Conservation (phyloP, 352 stramenopile genomes). For the Stephanocyclus meneghinianus region DNA sequence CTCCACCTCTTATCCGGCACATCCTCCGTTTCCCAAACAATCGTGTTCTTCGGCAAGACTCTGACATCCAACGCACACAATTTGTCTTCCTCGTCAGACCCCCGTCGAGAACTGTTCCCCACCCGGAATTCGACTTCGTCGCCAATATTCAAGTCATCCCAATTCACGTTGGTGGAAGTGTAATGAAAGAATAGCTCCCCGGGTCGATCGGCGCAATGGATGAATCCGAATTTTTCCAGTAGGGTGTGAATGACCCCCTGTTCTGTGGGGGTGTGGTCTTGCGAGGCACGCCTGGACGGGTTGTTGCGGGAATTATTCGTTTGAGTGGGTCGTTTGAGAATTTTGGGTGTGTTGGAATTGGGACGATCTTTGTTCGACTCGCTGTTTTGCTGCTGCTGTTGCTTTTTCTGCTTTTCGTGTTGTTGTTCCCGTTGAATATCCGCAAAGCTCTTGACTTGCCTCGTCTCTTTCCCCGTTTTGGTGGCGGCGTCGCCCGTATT, state of each 20-base stretch:
- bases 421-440: slow-evolving; percentile 31
- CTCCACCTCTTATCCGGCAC: slow-evolving; percentile 44
- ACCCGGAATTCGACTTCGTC: slow-evolving; percentile 71
- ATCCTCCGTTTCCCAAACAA: slow-evolving; percentile 70
- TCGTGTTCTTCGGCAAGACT: slow-evolving; percentile 37
- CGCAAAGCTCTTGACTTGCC: slow-evolving; percentile 13
- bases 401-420: slow-evolving; percentile 10
- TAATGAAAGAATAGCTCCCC: slow-evolving; percentile 79
- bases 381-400: neutral
- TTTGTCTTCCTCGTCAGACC: slow-evolving; percentile 34
- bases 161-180: slow-evolving; percentile 41
- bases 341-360: neutral
- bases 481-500: neutral
- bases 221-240: slow-evolving; percentile 75
- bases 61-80: slow-evolving; percentile 48
- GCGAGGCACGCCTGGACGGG: neutral
- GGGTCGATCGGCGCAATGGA: slow-evolving; percentile 68
- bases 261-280: slow-evolving; percentile 41
- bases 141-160: slow-evolving; percentile 62
- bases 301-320: neutral
- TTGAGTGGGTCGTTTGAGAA: neutral
- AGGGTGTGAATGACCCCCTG: slow-evolving; percentile 65
- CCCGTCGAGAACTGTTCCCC: slow-evolving; percentile 3
- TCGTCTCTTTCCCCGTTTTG: neutral
- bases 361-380: neutral